Evolutionary conservation across 805 yeast species (phyloP).

Genomic region (Metschnikowia matae): DNA sequence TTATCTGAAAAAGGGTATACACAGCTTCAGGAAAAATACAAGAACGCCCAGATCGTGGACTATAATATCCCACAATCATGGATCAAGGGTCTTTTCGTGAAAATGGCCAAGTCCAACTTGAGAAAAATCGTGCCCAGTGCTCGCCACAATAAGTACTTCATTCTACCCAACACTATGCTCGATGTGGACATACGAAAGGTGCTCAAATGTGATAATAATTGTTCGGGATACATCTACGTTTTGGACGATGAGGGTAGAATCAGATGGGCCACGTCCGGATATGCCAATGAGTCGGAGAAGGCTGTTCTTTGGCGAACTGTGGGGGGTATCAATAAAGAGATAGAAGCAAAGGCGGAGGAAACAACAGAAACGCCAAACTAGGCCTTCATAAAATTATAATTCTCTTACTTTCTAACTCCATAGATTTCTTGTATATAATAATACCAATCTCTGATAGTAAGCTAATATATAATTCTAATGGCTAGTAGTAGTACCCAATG

Average conservation of each 20-base stretch:
- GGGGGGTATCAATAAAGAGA: constrained; percentile 52
- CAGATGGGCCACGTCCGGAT: constrained; percentile 91
- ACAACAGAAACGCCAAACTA: neutral
- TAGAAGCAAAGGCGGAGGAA: neutral
- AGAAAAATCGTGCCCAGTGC: constrained; percentile 42
- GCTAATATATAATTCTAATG: too few species aligned
- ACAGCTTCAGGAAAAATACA: constrained; percentile 38
- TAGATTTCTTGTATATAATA: too few species aligned
- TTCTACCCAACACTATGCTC: constrained; percentile 58
- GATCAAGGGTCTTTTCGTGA: constrained; percentile 58
- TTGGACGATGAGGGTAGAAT: constrained; percentile 71
- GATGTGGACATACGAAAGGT: constrained; percentile 53
- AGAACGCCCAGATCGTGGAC: constrained; percentile 69
- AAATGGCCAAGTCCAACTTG: constrained; percentile 42
- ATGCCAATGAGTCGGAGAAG: constrained; percentile 63
- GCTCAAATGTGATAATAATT: constrained; percentile 65
- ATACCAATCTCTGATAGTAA: too few species aligned
- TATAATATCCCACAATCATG: constrained; percentile 71
- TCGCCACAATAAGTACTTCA: constrained; percentile 56
- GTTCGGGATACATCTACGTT: constrained; percentile 78
- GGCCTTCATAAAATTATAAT: neutral
- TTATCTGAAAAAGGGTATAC: constrained; percentile 38
- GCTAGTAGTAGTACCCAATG: too few species aligned
- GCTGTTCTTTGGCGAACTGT: constrained; percentile 63
- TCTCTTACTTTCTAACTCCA: too few species aligned